phyloP scores from a whole-genome alignment of 805 yeast genomes.

The Wickerhamomyces chambardii region DNA sequence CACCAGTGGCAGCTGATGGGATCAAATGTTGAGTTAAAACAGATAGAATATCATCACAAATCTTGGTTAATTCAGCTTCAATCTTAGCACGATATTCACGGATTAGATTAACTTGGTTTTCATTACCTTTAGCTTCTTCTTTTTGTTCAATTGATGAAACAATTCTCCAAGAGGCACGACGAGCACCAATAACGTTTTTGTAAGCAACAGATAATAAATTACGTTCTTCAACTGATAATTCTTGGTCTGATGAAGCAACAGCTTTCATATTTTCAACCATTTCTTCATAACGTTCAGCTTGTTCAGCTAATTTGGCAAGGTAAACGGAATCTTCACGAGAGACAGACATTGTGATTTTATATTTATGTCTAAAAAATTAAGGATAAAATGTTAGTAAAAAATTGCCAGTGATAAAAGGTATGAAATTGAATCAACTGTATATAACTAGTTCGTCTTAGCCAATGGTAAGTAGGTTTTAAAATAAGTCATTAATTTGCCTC shows the following conservation, averaged over 20 bases:
- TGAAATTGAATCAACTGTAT: too few relatives aligned
- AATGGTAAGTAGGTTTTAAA: too few relatives aligned
- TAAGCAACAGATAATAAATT: conserved; percentile 95
- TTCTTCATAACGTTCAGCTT: conserved; percentile 99
- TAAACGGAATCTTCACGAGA: conserved; percentile 98
- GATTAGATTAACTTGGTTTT: conserved; percentile 79
- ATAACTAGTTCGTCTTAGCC: too few relatives aligned
- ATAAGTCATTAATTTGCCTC: too few relatives aligned
- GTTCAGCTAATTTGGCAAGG: conserved; percentile 97
- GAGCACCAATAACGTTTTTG: conserved; percentile 97
- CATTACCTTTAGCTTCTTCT: conserved; percentile 95
- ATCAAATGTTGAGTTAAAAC: conserved; percentile 87
- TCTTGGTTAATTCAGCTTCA: conserved; percentile 85
- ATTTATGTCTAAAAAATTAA: too few relatives aligned
- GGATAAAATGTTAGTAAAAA: too few relatives aligned
- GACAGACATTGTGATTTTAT: conserved; percentile 43
- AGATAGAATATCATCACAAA: conserved; percentile 87
- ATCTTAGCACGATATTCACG: conserved; percentile 93
- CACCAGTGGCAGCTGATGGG: conserved; percentile 93
- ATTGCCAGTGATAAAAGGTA: too few relatives aligned
- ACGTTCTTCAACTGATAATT: conserved; percentile 95
- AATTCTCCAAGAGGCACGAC: conserved; percentile 99
- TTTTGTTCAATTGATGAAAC: conserved; percentile 97
- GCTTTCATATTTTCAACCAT: conserved; percentile 98
- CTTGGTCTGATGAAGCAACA: conserved; percentile 94